Conservation (phyloP, 2,329 filamentous ascomycete species). For the Xylariaceae sp. region DNA sequence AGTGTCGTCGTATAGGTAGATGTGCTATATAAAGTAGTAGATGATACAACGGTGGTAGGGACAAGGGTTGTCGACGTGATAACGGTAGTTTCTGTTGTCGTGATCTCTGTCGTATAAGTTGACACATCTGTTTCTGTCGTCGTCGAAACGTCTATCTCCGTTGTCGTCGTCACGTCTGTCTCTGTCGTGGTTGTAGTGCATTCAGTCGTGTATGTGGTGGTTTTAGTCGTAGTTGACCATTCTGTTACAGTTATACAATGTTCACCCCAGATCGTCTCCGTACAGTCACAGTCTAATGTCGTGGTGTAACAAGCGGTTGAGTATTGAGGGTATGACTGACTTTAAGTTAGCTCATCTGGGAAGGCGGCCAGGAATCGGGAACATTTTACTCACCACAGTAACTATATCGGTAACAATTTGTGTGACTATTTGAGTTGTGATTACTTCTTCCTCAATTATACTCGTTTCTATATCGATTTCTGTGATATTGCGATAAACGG, state of each 20-base stretch:
- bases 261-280: not conserved
- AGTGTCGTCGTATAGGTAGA: not conserved
- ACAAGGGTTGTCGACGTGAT: constrained; percentile 1
- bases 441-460: constrained; percentile 14
- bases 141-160: not conserved
- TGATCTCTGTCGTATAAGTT: not conserved
- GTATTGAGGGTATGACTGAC: constrained; percentile 14
- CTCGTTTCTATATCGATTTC: constrained; percentile 15
- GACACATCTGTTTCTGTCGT: not conserved
- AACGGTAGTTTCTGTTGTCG: not conserved
- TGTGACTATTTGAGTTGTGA: constrained; percentile 6
- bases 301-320: not conserved
- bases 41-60: not conserved
- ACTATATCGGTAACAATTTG: constrained; percentile 3
- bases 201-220: not conserved
- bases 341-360: constrained; percentile 2
- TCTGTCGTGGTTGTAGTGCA: not conserved
- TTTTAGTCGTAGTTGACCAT: constrained; percentile 2
- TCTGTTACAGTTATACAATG: constrained; percentile 9
- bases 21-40: not conserved
- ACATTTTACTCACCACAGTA: constrained; percentile 9
- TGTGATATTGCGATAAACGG: constrained; percentile 8
- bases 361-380: not conserved
- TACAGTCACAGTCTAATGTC: not conserved
- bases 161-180: constrained; percentile 1